Percentiles rank a stretch among this genome's conserved stretches.
Conservation (phyloP, 129 eudicot species). For the Solidago caesia region DNA sequence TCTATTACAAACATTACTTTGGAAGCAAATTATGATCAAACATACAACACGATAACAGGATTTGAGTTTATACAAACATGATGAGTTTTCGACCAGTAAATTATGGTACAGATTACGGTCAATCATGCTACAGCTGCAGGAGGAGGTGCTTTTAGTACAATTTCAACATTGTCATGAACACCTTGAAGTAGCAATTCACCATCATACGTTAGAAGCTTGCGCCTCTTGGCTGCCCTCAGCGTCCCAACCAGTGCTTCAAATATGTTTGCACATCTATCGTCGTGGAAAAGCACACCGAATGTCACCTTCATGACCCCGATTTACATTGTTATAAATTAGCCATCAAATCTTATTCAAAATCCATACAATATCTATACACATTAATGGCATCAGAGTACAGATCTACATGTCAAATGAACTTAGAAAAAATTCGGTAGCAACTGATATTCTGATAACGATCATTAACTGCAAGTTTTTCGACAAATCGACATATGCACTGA, state of each 20-base stretch:
- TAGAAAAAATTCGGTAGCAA: too few species aligned
- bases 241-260: constrained; percentile 99
- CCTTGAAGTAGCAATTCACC: constrained; percentile 98
- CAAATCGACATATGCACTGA: too few species aligned
- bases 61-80: neutral
- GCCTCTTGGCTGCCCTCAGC: constrained; percentile 90
- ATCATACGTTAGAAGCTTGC: constrained; percentile 81
- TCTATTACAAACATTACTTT: neutral
- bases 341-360: neutral
- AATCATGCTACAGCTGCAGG: constrained; percentile 34
- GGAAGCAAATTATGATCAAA: neutral
- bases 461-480: too few species aligned
- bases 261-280: constrained; percentile 92
- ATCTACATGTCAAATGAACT: too few species aligned
- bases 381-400: too few species aligned
- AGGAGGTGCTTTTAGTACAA: constrained; percentile 59
- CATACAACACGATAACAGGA: neutral
- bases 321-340: constrained; percentile 1
- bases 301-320: constrained; percentile 58
- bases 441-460: too few species aligned
- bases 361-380: neutral
- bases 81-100: too few species aligned
- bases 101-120: neutral
- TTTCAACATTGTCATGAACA: constrained; percentile 90
- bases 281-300: constrained; percentile 89